These are phyloP conservation scores for Pseudoturritis turrita DNA, from an alignment of 345 rosid species.

Conservation along the genomic window DNA sequence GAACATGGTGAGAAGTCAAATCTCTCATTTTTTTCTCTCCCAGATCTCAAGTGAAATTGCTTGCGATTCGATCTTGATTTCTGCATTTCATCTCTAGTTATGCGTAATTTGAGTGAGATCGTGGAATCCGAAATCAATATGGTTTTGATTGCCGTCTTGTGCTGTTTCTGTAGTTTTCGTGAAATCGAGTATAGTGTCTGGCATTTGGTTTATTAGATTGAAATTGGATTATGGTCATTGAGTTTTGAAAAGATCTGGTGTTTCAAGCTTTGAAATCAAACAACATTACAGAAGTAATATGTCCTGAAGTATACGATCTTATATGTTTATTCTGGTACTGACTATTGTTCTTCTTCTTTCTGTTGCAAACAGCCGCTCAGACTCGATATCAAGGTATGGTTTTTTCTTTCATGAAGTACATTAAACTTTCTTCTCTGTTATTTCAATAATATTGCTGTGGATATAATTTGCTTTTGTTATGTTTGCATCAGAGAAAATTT, in stretches of 20 bases:
- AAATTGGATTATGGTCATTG: background rate
- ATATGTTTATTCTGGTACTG: background rate
- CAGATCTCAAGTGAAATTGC: slow-evolving; percentile 19
- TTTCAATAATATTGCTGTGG: background rate
- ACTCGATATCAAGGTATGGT: slow-evolving; percentile 33
- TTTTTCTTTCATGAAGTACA: background rate
- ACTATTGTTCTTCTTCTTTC: background rate
- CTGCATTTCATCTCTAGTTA: background rate
- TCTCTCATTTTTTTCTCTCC: background rate
- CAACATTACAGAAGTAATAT: too few species aligned
- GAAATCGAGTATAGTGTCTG: slow-evolving; percentile 12
- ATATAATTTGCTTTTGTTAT: background rate
- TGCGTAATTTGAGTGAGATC: slow-evolving; percentile 5
- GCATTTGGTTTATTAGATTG: slow-evolving; percentile 18
- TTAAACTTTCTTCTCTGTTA: background rate
- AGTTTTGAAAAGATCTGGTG: slow-evolving; percentile 13
- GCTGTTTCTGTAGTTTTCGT: slow-evolving; percentile 1
- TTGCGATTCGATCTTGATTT: slow-evolving; percentile 10
- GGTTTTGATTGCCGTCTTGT: background rate
- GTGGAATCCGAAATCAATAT: background rate
- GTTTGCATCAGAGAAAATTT: slow-evolving; percentile 48
- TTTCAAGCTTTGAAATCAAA: background rate
- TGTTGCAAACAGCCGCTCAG: slow-evolving; percentile 31
- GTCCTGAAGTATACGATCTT: too few species aligned
- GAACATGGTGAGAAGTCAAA: slow-evolving; percentile 17